Evolutionary conservation across 352 stramenopile species (phyloP), one percentile per base, ranked within the genome.

Genomic region (Globisporangium heterothallicum): DNA sequence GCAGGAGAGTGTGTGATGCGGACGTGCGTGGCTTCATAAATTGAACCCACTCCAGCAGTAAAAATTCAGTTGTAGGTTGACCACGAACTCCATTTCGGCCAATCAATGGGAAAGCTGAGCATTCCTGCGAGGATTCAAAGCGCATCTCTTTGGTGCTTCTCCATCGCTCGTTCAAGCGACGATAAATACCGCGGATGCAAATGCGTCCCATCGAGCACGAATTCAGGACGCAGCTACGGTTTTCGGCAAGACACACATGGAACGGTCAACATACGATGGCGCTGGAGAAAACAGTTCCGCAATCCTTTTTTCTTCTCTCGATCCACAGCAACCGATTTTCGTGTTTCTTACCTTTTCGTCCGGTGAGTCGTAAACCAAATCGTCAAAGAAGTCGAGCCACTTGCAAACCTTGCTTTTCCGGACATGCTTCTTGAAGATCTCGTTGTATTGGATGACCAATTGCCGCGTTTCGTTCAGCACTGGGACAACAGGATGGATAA

Each of bases 331-430:
- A n/a, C n/a, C n/a, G n/a, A n/a, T n/a, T n/a, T n/a, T n/a, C n/a
- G n/a, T n/a, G n/a, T n/a, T 13, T 46, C 25, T 14, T 55, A 88
- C 77, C 67, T 88, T 75, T 21, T 59, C n/a, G n/a, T n/a, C 56
- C 9, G 66, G 73, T 2, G 44, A 62, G 27, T 53, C 56, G 34
- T 71, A 63, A 3, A 96, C 38, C 6, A 97, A 61, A 10, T 81
- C 64, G 44, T 95, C 82, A 49, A 96, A 95, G 55, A 94, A 92
- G 53, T 97, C 82, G 22, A 97, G 66, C 88, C 90, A 97, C 59
- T 53, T 68, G 69, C 77, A 87, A 13, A 73, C 58, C 42, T 57
- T 49, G 49, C 69, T 86, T 1, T 64, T 65, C 5, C 40, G 14
- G 8, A 85, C 82, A 12, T 26, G 45, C 13, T 59, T 41, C 14